Conservation (phyloP, 495 filamentous ascomycete species). For the Aspergillus sparsus region DNA sequence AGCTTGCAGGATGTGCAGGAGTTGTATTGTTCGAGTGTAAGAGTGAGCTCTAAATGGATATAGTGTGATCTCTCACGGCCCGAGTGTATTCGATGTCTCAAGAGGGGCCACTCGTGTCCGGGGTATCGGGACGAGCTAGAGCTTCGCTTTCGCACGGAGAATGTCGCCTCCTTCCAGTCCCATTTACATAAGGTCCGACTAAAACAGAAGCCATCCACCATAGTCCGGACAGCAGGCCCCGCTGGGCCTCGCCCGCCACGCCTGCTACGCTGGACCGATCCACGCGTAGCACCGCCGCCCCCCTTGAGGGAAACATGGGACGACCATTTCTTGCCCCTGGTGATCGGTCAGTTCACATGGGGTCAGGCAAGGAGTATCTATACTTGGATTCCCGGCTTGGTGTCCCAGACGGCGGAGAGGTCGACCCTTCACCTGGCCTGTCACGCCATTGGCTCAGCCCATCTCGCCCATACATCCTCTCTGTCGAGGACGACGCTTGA, state of each 20-base stretch:
- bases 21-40: neutral
- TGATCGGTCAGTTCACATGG: conserved; percentile 1
- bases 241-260: neutral
- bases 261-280: neutral
- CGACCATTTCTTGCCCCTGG: neutral
- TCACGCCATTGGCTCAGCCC: neutral
- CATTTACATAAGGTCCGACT: neutral
- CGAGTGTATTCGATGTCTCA: neutral
- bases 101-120: neutral
- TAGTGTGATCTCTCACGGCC: neutral
- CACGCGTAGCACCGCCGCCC: neutral
- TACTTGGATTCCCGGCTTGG: neutral
- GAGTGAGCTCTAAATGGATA: neutral
- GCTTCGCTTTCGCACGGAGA: conserved; percentile 1
- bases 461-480: neutral
- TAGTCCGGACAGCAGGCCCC: neutral
- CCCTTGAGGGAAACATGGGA: neutral
- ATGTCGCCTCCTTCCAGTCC: neutral
- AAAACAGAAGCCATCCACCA: neutral
- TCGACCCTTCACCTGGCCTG: neutral
- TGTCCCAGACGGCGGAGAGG: neutral
- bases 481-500: neutral
- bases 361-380: neutral
- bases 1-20: neutral
- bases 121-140: conserved; percentile 4